Evolutionary conservation across 345 rosid species (phyloP).

Genomic region (Pistacia atlantica): DNA sequence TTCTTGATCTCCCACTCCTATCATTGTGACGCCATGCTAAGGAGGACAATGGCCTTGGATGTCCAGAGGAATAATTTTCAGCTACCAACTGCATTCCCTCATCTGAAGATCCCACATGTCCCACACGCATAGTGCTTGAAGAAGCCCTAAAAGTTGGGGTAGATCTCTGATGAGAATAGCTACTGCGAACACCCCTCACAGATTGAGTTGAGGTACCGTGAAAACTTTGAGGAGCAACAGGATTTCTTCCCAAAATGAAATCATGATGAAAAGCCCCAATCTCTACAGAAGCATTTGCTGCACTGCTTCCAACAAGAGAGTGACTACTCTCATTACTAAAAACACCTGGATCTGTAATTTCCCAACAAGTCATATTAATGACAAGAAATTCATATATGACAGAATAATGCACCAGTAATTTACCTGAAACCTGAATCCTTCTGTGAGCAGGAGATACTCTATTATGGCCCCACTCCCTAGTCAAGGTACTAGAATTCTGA

Average conservation of each 20-base stretch:
- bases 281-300: slow-evolving; percentile 43
- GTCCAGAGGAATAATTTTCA: slow-evolving; percentile 70
- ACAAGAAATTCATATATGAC: not conserved
- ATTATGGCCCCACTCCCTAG: slow-evolving; percentile 62
- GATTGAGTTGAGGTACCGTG: slow-evolving; percentile 52
- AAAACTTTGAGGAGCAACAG: slow-evolving; percentile 46
- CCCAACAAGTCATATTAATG: slow-evolving; percentile 17
- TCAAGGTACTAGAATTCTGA: slow-evolving; percentile 42
- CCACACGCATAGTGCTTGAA: slow-evolving; percentile 47
- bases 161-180: slow-evolving; percentile 67
- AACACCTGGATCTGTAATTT: slow-evolving; percentile 56
- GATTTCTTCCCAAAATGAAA: slow-evolving; percentile 48
- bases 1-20: slow-evolving; percentile 67
- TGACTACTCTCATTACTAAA: slow-evolving; percentile 51
- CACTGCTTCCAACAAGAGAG: slow-evolving; percentile 43
- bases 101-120: slow-evolving; percentile 54
- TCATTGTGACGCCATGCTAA: slow-evolving; percentile 62
- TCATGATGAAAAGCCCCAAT: slow-evolving; percentile 52
- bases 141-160: slow-evolving; percentile 64
- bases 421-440: slow-evolving; percentile 53
- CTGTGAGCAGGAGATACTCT: slow-evolving; percentile 50
- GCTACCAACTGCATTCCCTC: slow-evolving; percentile 52
- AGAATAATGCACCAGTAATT: slow-evolving; percentile 14
- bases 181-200: slow-evolving; percentile 47
- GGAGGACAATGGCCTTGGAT: slow-evolving; percentile 52